Conservation (phyloP, 2,329 filamentous ascomycete species). For the Blumeriella jaapii region DNA sequence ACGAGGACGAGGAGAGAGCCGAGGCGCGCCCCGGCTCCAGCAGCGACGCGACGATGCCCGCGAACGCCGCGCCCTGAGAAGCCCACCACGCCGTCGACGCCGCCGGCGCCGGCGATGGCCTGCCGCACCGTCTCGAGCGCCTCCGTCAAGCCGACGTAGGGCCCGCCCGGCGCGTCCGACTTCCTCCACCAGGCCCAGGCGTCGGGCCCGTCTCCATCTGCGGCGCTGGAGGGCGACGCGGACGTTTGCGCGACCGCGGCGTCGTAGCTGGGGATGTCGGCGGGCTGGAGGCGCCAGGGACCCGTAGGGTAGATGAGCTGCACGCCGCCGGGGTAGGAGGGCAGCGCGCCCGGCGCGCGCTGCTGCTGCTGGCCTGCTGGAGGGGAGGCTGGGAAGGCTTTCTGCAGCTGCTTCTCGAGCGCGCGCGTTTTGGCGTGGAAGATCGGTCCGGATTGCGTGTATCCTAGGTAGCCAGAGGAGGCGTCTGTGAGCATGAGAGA, state of each 20-base stretch:
- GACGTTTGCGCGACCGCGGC: conserved; percentile 26
- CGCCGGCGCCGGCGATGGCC: conserved; percentile 49
- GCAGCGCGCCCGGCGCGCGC: conserved; percentile 27
- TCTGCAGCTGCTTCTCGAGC: conserved; percentile 67
- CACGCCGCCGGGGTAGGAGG: conserved; percentile 33
- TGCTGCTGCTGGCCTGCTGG: conserved; percentile 36
- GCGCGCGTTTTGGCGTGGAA: conserved; percentile 86
- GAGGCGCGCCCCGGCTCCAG: conserved; percentile 45
- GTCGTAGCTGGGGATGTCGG: conserved; percentile 60
- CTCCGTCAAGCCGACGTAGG: conserved; percentile 58
- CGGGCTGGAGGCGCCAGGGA: conserved; percentile 48
- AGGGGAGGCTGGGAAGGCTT: conserved; percentile 57
- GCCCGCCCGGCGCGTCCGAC: conserved; percentile 48
- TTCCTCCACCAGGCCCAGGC: conserved; percentile 77
- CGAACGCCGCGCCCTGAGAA: conserved; percentile 73
- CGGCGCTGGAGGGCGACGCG: conserved; percentile 31
- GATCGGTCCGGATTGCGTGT: conserved; percentile 76
- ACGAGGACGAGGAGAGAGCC: conserved; percentile 33
- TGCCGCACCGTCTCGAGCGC: conserved; percentile 54
- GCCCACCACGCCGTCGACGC: conserved; percentile 67
- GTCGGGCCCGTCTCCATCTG: conserved; percentile 43
- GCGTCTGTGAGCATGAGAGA: neutral
- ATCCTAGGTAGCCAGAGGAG: conserved; percentile 49
- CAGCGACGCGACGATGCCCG: conserved; percentile 60
- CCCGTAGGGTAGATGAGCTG: conserved; percentile 58